Evolutionary conservation across 2,329 filamentous ascomycete genomes (phyloP).

Genomic region (Penicillium glabrum): DNA sequence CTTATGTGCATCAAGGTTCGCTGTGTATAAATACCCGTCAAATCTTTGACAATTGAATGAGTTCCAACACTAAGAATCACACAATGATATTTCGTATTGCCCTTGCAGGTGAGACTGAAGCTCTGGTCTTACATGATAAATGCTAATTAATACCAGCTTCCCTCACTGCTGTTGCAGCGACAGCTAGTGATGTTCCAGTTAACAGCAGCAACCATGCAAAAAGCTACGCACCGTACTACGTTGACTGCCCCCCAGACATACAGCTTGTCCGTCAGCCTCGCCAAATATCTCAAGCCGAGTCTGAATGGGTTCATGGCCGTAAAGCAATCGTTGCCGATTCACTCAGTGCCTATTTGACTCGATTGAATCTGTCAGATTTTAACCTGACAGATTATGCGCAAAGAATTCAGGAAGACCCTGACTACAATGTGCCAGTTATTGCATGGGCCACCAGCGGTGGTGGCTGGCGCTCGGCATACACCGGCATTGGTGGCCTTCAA

Average conservation of each 20-base stretch:
- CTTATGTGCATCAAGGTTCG: background rate
- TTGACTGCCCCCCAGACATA: background rate
- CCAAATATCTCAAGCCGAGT: background rate
- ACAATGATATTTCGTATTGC: background rate
- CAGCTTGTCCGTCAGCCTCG: background rate
- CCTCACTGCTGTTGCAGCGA: background rate
- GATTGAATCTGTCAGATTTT: background rate
- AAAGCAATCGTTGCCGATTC: background rate
- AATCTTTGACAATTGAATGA: background rate
- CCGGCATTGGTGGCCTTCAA: background rate
- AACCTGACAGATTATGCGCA: background rate
- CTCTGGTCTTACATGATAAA: background rate
- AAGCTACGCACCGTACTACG: background rate
- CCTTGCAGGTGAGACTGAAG: background rate
- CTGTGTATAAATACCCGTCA: background rate
- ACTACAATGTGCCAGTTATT: background rate
- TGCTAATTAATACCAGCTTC: background rate
- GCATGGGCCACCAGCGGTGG: background rate
- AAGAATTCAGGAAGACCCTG: background rate
- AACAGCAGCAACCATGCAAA: background rate
- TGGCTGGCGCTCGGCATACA: background rate
- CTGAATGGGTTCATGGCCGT: background rate
- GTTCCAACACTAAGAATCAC: background rate
- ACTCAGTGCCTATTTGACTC: background rate
- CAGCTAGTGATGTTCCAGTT: background rate